Percentiles rank a stretch among this genome's conserved stretches.
Conservation (phyloP, 148 eudicot species). For the Dianthus caryophyllus region DNA sequence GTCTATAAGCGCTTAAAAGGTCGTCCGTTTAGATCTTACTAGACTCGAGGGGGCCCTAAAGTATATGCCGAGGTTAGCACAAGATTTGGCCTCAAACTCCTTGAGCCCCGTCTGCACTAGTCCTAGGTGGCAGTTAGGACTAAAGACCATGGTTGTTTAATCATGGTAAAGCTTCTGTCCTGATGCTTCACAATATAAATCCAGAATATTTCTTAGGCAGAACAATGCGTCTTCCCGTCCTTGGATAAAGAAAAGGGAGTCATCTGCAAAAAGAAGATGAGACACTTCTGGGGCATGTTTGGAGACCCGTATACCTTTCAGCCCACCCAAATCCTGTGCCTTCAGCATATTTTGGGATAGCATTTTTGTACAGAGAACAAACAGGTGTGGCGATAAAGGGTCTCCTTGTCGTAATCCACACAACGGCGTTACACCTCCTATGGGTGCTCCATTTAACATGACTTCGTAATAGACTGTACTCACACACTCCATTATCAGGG, state of each 20-base stretch:
- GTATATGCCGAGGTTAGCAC: neutral
- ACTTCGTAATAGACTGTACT: neutral
- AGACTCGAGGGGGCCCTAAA: too few relatives aligned
- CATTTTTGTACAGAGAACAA: neutral
- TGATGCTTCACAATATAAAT: neutral
- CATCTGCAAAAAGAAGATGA: neutral
- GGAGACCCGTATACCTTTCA: neutral
- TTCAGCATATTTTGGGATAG: neutral
- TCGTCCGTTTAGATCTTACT: neutral
- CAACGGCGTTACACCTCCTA: too few relatives aligned
- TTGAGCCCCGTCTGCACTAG: too few relatives aligned
- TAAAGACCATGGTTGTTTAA: neutral
- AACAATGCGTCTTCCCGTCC: too few relatives aligned
- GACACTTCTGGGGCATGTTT: neutral
- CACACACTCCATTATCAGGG: neutral
- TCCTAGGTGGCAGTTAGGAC: neutral
- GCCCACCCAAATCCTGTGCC: neutral
- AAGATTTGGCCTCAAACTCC: neutral
- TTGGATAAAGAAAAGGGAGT: neutral
- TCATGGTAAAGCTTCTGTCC: neutral
- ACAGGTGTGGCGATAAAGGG: neutral
- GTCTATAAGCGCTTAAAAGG: too few relatives aligned
- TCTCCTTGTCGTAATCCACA: neutral
- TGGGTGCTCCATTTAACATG: neutral
- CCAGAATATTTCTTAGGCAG: too few relatives aligned